These are phyloP conservation scores for Pelargonium myrrhifolium DNA, from an alignment of 441 rosid genomes.

Conservation along the genomic window DNA sequence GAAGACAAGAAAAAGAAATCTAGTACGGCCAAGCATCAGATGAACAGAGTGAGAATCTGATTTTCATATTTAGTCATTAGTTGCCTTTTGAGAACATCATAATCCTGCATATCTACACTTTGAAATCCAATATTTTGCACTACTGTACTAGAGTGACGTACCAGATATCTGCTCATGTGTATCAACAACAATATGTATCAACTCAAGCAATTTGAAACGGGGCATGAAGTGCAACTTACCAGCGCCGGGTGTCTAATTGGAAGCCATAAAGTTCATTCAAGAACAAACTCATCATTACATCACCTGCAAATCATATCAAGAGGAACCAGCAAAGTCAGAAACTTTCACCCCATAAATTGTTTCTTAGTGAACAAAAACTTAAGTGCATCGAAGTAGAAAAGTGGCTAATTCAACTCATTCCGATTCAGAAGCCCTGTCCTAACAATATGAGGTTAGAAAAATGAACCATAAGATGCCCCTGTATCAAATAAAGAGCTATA, in stretches of 20 bases:
- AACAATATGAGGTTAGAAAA: background rate
- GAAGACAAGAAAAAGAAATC: background rate
- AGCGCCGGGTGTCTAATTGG: slow-evolving; percentile 88
- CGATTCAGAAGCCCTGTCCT: slow-evolving; percentile 3
- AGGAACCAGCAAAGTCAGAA: background rate
- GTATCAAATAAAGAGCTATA: background rate
- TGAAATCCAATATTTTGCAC: slow-evolving; percentile 1
- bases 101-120: slow-evolving; percentile 4
- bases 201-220: slow-evolving; percentile 1
- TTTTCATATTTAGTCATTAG: background rate
- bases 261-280: slow-evolving; percentile 94
- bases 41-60: background rate
- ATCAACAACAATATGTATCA: slow-evolving; percentile 2
- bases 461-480: background rate
- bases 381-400: background rate
- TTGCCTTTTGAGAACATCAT: background rate
- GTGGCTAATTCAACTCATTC: background rate
- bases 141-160: background rate
- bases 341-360: background rate
- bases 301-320: slow-evolving; percentile 43
- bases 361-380: background rate
- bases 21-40: background rate
- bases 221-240: slow-evolving; percentile 38
- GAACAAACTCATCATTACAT: slow-evolving; percentile 91
- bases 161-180: slow-evolving; percentile 9